Evolutionary conservation across 306 rosid genomes (phyloP), one percentile per base, ranked within the genome.

Genomic region (Lotus japonicus): DNA sequence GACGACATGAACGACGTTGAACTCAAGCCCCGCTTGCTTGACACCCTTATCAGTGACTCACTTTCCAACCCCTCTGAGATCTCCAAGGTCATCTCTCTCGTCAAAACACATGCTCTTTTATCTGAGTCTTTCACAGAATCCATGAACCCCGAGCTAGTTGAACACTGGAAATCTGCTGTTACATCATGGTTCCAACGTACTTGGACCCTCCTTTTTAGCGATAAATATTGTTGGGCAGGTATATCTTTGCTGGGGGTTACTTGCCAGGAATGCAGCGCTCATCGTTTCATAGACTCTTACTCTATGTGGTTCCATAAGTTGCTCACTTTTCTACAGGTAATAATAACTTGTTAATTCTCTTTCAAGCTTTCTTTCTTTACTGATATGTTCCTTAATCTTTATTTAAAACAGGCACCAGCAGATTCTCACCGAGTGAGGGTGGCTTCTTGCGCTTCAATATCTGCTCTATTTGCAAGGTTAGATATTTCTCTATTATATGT

Each of bases 151-250:
- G 87, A 74, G 59, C 41, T 58, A 7, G 18, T 69, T 14, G 62
- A 75, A 45, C 70, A 63, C 4, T 94, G 90, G 99, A 94, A 82
- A 68, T 81, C 91, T 9, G 82, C 92, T 1, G 75, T 90, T 11
- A 80, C 87, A 70, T 79, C 88, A 15, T 94, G 97, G 96, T 59
- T 94, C 54, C 52, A 78, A 53, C 90, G 86, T 54, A 36, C 88
- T 84, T 62, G 67, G 23, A 48, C 55, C 14, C 96, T 90, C 15
- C 55, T 79, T 10, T 80, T 86, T 11, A 75, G 60, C 35, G 57
- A 90, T 81, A 90, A 94, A 82, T 80, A n/a, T n/a, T n/a, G 97
- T 69, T 94, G 96, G 95, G 95, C 80, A 14, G 99, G 96, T 59
- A 81, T 88, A 79, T 76, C 88, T 41, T 80, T 94, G 76, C 78